These are phyloP conservation scores for Hanseniaspora valbyensis DNA, from an alignment of 805 yeast species.

Conservation along the genomic window DNA sequence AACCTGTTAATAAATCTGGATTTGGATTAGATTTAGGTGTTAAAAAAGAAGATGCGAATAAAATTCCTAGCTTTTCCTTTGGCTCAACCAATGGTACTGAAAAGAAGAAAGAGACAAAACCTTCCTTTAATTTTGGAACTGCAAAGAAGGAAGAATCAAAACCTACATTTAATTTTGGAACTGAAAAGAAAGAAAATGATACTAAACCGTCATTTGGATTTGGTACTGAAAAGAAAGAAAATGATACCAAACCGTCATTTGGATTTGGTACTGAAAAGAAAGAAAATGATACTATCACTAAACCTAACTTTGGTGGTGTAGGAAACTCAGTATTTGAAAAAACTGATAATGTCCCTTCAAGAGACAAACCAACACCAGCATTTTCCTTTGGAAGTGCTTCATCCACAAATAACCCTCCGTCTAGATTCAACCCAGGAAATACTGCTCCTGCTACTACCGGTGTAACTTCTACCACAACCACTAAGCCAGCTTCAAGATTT, in stretches of 20 bases:
- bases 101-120: background rate
- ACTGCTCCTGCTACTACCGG: too few relatives aligned
- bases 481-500: background rate
- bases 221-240: constrained; percentile 1
- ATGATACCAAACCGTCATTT: background rate
- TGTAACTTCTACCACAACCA: constrained; percentile 4
- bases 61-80: constrained; percentile 16
- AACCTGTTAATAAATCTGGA: too few relatives aligned
- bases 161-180: background rate
- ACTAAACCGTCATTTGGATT: constrained; percentile 16
- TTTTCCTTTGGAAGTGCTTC: constrained; percentile 2
- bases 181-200: background rate
- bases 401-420: too few relatives aligned
- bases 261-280: background rate
- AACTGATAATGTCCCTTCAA: background rate
- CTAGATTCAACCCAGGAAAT: too few relatives aligned
- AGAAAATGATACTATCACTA: background rate
- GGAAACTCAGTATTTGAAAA: too few relatives aligned
- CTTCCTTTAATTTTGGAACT: background rate
- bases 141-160: background rate
- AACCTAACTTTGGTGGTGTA: too few relatives aligned
- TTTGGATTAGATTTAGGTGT: too few relatives aligned
- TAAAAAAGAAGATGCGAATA: too few relatives aligned
- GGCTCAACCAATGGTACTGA: background rate
- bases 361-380: background rate